Percentiles rank a stretch among this genome's conserved stretches.
Conservation (phyloP, 2,329 filamentous ascomycete genomes). For the Microascus cirrosus region DNA sequence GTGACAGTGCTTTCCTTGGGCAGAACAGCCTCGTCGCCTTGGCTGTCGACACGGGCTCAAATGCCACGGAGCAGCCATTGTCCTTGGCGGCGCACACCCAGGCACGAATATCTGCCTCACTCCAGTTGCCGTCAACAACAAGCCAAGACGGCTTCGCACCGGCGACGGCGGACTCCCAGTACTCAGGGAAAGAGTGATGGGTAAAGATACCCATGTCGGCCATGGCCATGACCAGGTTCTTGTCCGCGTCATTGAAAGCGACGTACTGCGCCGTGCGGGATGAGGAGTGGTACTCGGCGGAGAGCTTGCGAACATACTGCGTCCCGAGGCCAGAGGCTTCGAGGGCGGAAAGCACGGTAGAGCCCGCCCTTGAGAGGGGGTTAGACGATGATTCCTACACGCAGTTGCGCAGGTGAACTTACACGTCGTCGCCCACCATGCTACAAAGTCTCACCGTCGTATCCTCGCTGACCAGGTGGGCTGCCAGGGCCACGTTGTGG, state of each 20-base stretch:
- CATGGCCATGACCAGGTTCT: slow-evolving; percentile 84
- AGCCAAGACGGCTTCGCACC: slow-evolving; percentile 59
- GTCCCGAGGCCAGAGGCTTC: slow-evolving; percentile 52
- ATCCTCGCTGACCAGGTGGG: slow-evolving; percentile 53
- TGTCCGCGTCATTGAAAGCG: slow-evolving; percentile 73
- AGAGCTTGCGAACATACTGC: slow-evolving; percentile 48
- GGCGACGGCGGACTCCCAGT: slow-evolving; percentile 50
- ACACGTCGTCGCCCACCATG: slow-evolving; percentile 69
- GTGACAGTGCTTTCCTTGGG: slow-evolving; percentile 21
- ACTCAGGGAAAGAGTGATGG: slow-evolving; percentile 34
- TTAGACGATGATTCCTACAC: neutral
- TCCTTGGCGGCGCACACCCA: slow-evolving; percentile 55
- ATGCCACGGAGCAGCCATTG: slow-evolving; percentile 52
- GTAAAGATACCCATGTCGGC: slow-evolving; percentile 86
- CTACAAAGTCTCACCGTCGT: slow-evolving; percentile 64
- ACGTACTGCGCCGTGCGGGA: slow-evolving; percentile 82
- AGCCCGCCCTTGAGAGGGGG: slow-evolving; percentile 46
- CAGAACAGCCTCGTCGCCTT: slow-evolving; percentile 66
- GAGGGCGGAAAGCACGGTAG: slow-evolving; percentile 58
- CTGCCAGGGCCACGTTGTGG: slow-evolving; percentile 80
- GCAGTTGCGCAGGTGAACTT: slow-evolving; percentile 18
- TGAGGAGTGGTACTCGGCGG: slow-evolving; percentile 32
- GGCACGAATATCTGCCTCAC: slow-evolving; percentile 47
- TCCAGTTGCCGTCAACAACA: slow-evolving; percentile 84
- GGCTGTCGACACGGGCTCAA: slow-evolving; percentile 78